Evolutionary conservation across 495 filamentous ascomycete species (phyloP), one percentile per base, ranked within the genome.

Genomic region (Penicillium coffeae): DNA sequence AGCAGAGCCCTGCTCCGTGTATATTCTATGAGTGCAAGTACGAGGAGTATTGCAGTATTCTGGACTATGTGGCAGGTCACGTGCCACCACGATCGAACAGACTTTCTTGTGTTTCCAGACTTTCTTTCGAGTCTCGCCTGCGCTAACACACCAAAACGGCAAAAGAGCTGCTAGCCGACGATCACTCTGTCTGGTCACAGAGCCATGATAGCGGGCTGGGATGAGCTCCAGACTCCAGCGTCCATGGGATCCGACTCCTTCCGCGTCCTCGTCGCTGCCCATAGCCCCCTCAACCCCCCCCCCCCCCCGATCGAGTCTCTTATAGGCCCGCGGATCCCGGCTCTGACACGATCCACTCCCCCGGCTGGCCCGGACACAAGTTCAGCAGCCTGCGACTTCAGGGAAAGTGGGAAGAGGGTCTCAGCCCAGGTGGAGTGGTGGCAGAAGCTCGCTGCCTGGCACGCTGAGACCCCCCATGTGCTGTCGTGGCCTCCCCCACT

Each of bases 291-390:
- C n/a, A n/a, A n/a, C n/a, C n/a, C n/a, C n/a, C n/a, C n/a, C n/a
- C n/a, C n/a, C n/a, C 59, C 53, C 21, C 34, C 37, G 34, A 45
- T 55, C 43, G 18, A 48, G 14, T 38, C 21, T 55, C 45, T 63
- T 44, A 60, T 63, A 63, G 60, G 60, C 30, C n/a, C 37, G 45
- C 54, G 57, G 56, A 34, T 34, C 13, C 45, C 39, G 42, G 30
- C 30, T 44, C 25, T 45, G 30, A 34, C 25, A 43, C 41, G 48
- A 48, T 57, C 53, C 59, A 60, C 51, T 21, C 20, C 27, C 45
- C 57, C 59, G 56, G 56, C 56, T 60, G 53, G 48, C n/a, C 54
- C 59, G 59, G 59, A 59, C 58, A 47, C 45, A 47, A 49, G 44
- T 43, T 38, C 43, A 48, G 49, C 42, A 32, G 38, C 45, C 19